Percentiles rank a stretch among this genome's conserved stretches.
These are phyloP conservation scores for Discostella stelligeroides DNA, from an alignment of 108 stramenopile species.

Conservation along the genomic window DNA sequence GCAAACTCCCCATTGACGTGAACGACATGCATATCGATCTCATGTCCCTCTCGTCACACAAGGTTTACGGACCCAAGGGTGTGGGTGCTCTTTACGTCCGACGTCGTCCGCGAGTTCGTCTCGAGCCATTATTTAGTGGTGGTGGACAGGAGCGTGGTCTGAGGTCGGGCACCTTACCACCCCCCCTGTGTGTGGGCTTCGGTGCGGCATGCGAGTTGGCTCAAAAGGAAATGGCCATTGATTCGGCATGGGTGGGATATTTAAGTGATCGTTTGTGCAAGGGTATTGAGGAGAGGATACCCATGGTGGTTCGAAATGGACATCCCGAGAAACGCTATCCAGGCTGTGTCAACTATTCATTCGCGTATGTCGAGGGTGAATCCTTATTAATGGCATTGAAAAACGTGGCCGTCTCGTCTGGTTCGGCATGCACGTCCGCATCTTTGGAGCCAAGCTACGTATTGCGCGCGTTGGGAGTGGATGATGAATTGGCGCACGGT, in stretches of 20 bases:
- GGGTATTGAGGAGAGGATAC: slow-evolving; percentile 86
- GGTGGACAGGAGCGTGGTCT: slow-evolving; percentile 99
- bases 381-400: slow-evolving; percentile 97
- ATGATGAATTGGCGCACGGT: slow-evolving; percentile 99
- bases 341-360: slow-evolving; percentile 97
- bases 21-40: slow-evolving; percentile 94
- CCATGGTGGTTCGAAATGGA: slow-evolving; percentile 93
- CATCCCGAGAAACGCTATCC: slow-evolving; percentile 87
- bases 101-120: slow-evolving; percentile 93
- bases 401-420: slow-evolving; percentile 97
- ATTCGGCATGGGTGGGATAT: slow-evolving; percentile 75
- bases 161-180: slow-evolving; percentile 89
- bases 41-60: slow-evolving; percentile 96
- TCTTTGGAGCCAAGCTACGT: slow-evolving; percentile 98
- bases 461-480: slow-evolving; percentile 96
- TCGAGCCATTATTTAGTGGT: slow-evolving; percentile 96
- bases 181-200: slow-evolving; percentile 91
- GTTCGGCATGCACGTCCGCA: slow-evolving; percentile 98
- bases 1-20: slow-evolving; percentile 97
- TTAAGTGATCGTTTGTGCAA: slow-evolving; percentile 78
- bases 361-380: slow-evolving; percentile 99
- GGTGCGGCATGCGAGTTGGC: slow-evolving; percentile 93
- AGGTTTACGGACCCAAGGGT: slow-evolving; percentile 99
- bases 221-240: slow-evolving; percentile 84
- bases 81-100: slow-evolving; percentile 97